Evolutionary conservation across 768 basidiomycete genomes (phyloP), one percentile per base, ranked within the genome.

Genomic region (Boletus eberwhitei): DNA sequence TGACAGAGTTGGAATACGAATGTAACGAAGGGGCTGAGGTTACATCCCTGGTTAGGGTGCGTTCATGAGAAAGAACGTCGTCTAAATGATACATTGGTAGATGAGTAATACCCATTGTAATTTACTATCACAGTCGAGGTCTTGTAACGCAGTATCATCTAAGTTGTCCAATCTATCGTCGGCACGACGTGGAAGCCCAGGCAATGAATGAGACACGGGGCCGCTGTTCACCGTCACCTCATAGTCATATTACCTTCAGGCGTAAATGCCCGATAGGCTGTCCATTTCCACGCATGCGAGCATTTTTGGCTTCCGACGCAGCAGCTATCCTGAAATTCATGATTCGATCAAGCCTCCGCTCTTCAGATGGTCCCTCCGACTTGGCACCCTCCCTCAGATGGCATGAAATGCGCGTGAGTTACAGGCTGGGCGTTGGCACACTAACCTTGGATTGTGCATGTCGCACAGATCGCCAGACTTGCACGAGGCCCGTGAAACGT

Each of bases 1-100:
- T 59, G 8, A 79, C 80, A 4, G 73, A 79, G 59, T 58, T 80
- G 50, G 77, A 75, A 62, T 74, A 75, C 53, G 56, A 74, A 82
- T 43, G 49, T 78, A 2, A 70, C 59, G 9, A 60, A 67, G 22
- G 6, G 79, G 79, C 38, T 2, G 29, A 24, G 16, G 42, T 17
- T 4, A 34, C 50, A 29, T 24, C 19, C 6, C 16, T 12, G 13
- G 9, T 13, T 36, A 32, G 16, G 39, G 47, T 36, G 21, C 14
- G 13, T 50, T 43, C 40, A 52, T 47, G 3, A 48, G 57, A n/a
- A 53, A 7, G 26, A 24, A 37, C 13, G 32, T 48, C 14, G 35
- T 40, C 4, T 32, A 11, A 12, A 32, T 32, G 11, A 32, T 32
- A 24, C 26, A 8, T 50, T 55, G 34, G 41, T 16, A 11, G 16